phyloP scores from a whole-genome alignment of 495 filamentous ascomycete genomes.

The Ascodesmis nigricans region DNA sequence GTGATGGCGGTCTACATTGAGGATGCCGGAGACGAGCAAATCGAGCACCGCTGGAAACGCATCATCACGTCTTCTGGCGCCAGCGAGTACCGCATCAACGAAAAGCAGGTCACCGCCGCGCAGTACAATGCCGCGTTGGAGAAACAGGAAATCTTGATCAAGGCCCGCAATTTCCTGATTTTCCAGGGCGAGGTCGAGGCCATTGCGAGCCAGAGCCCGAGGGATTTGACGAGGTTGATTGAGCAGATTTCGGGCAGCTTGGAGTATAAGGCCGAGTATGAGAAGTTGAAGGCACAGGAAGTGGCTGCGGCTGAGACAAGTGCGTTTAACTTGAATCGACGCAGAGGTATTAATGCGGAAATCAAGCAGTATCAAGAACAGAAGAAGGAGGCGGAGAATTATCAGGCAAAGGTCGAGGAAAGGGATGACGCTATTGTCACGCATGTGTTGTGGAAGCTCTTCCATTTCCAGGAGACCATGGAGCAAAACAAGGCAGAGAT shows the following conservation, averaged over 20 bases:
- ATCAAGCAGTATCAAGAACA: slow-evolving; percentile 95
- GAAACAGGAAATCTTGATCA: slow-evolving; percentile 88
- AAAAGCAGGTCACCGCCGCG: slow-evolving; percentile 62
- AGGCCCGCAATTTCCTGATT: slow-evolving; percentile 90
- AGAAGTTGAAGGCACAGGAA: slow-evolving; percentile 59
- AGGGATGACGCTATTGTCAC: slow-evolving; percentile 81
- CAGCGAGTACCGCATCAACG: slow-evolving; percentile 95
- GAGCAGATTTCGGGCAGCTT: slow-evolving; percentile 95
- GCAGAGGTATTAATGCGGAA: slow-evolving; percentile 88
- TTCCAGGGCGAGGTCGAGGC: slow-evolving; percentile 97
- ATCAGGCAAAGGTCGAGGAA: slow-evolving; percentile 67
- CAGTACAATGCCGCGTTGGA: slow-evolving; percentile 90
- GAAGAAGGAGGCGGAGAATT: slow-evolving; percentile 87
- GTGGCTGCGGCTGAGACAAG: slow-evolving; percentile 78
- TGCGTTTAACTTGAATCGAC: slow-evolving; percentile 61
- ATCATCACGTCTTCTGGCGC: slow-evolving; percentile 68
- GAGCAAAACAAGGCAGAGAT: slow-evolving; percentile 81
- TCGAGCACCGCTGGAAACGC: slow-evolving; percentile 88
- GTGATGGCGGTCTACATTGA: slow-evolving; percentile 99
- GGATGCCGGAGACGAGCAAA: slow-evolving; percentile 80
- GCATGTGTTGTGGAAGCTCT: slow-evolving; percentile 91
- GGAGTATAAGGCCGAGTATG: slow-evolving; percentile 90
- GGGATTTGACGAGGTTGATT: slow-evolving; percentile 81
- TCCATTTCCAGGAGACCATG: slow-evolving; percentile 82
- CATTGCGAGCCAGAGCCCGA: slow-evolving; percentile 85